Base-by-base conservation (phyloP, 148 eudicot species). In the Rhododendron henanense region DNA sequence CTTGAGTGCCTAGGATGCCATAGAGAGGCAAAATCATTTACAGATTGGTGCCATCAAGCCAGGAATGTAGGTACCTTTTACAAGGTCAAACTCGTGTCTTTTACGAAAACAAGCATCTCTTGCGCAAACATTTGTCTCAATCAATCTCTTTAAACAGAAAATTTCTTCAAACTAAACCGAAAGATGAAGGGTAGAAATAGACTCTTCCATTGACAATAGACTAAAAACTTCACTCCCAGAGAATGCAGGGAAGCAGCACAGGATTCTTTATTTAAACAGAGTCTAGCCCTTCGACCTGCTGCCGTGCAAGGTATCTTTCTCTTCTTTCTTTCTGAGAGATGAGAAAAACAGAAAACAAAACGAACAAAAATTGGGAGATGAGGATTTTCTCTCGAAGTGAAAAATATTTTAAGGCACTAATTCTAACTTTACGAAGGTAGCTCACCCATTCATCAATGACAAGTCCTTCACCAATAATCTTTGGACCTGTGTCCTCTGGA, bases 381-480 rank as follows among this genome's bases (percentile, higher is more conserved):
- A 59, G 59, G n/a, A 75, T 37, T 83, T 37, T 47, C 15, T 37
- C 37, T 37, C 28, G 44, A 44, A 57, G 59, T 25, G 28, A 19
- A 11, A 65, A 50, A 39, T 23, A 23, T 1, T 41, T 51, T 10
- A 39, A 59, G 45, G 23, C 3, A 50, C 59, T 13, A 84, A 39
- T 10, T 48, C 67, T 21, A 74, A 76, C 33, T 16, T 37, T 57
- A 16, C 71, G 33, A 65, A 41, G 16, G 85, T 18, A 80, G 87
- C 98, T 89, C 73, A 97, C 99, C 99, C 99, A 97, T 95, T 97
- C 99, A 91, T 97, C 99, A 1, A 97, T 95, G 21, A 95, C 99
- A 44, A 97, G 98, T 73, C 99, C 99, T 94, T 97, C 99, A 31
- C 98, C 98, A 81, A 94, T 87, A 83, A 97, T 90, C 90, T 93